Evolutionary conservation across 2,329 filamentous ascomycete species (phyloP).

Genomic region (Trichophyton verrucosum): DNA sequence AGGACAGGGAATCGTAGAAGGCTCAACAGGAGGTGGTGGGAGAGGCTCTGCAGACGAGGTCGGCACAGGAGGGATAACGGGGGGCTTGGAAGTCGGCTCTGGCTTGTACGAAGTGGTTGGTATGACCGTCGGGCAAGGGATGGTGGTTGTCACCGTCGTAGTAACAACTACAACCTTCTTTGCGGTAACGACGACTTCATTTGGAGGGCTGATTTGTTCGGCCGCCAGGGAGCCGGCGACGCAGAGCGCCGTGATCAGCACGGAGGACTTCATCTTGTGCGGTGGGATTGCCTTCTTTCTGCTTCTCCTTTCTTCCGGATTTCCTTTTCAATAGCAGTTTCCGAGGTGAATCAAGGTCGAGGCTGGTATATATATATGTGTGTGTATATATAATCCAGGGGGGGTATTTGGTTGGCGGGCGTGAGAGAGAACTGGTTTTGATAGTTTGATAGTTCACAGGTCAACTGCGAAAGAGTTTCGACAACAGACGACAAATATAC

Average conservation of each 20-base stretch:
- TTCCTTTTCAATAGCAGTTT: not conserved
- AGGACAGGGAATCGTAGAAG: too few relatives aligned
- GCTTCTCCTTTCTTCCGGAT: not conserved
- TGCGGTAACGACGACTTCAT: conserved; percentile 11
- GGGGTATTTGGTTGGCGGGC: not conserved
- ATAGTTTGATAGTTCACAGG: conserved; percentile 16
- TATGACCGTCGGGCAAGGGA: conserved; percentile 2
- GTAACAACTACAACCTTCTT: conserved; percentile 27
- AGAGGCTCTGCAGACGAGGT: not conserved
- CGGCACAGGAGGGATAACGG: conserved; percentile 3
- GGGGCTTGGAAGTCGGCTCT: conserved; percentile 9
- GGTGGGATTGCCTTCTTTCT: not conserved
- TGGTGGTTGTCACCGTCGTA: conserved; percentile 25
- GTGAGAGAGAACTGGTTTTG: not conserved
- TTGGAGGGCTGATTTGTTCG: too few relatives aligned
- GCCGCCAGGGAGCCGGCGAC: conserved; percentile 23
- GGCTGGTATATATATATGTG: too few relatives aligned
- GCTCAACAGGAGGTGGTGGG: not conserved
- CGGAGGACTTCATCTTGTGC: conserved; percentile 16
- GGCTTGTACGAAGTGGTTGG: not conserved
- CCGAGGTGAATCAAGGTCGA: not conserved
- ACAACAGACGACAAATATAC: not conserved
- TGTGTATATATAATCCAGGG: not conserved
- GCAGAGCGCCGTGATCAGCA: conserved; percentile 27
- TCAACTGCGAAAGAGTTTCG: conserved; percentile 18